Percentiles rank a stretch among this genome's conserved stretches.
phyloP scores from a whole-genome alignment of 768 basidiomycete genomes.

The Russula abietina region DNA sequence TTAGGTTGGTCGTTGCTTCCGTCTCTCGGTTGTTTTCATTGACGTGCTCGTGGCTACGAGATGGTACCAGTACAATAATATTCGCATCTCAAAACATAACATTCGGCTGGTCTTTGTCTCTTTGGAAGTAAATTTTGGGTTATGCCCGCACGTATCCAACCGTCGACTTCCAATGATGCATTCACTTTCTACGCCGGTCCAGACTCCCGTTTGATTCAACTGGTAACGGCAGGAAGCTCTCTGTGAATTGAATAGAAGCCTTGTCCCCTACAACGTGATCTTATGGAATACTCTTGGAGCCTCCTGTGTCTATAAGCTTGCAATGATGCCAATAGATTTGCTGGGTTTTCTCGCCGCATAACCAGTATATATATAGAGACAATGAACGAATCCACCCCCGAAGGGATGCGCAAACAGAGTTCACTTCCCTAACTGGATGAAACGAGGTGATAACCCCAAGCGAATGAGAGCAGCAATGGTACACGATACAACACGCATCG shows the following conservation, averaged over 20 bases:
- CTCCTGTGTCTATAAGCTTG: neutral
- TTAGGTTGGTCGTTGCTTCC: constrained; percentile 4
- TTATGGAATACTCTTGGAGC: neutral
- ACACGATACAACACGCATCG: neutral
- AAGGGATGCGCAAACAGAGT: too few species aligned
- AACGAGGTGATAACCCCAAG: too few species aligned
- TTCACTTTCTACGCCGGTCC: neutral
- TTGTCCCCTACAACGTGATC: neutral
- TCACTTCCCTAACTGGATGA: too few species aligned
- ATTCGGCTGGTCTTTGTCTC: neutral
- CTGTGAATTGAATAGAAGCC: neutral
- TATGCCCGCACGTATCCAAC: too few species aligned
- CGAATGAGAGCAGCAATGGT: too few species aligned
- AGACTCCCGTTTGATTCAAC: neutral
- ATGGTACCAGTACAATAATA: constrained; percentile 1
- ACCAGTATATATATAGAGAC: constrained; percentile 14
- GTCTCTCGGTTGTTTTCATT: neutral
- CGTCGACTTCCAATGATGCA: neutral
- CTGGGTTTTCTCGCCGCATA: neutral
- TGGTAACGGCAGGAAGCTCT: neutral
- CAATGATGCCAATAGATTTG: neutral
- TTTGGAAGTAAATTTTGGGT: too few species aligned
- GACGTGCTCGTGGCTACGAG: neutral
- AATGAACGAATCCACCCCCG: constrained; percentile 9
- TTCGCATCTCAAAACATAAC: neutral